Conservation (phyloP, 2,329 filamentous ascomycete species). For the Pezicula carpinea region DNA sequence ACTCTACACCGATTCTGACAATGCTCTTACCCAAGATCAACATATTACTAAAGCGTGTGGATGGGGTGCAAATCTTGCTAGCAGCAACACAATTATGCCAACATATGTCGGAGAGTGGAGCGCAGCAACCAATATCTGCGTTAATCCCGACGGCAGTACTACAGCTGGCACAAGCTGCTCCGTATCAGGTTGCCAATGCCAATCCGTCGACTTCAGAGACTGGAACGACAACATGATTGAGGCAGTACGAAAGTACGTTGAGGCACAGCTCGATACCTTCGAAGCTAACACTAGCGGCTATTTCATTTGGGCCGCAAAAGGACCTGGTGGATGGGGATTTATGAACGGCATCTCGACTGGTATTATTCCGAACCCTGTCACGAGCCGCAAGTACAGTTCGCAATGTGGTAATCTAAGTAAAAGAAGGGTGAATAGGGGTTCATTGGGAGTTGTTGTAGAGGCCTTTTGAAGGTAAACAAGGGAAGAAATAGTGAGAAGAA, state of each 20-base stretch:
- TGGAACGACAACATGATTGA: constrained; percentile 31
- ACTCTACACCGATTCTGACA: constrained; percentile 30
- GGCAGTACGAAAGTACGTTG: constrained; percentile 32
- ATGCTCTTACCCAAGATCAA: constrained; percentile 29
- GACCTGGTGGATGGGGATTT: constrained; percentile 33
- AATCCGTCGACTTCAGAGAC: constrained; percentile 24
- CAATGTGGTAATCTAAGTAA: constrained; percentile 13
- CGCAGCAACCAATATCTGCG: constrained; percentile 34
- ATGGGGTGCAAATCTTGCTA: constrained; percentile 27
- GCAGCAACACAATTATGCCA: constrained; percentile 26
- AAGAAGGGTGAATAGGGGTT: constrained; percentile 9
- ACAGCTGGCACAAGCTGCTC: constrained; percentile 29
- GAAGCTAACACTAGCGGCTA: constrained; percentile 32
- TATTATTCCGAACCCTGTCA: constrained; percentile 30
- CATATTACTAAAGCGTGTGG: constrained; percentile 37
- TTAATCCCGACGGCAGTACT: constrained; percentile 32
- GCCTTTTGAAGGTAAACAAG: not conserved
- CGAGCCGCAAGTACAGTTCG: constrained; percentile 14
- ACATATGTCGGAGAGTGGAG: constrained; percentile 37
- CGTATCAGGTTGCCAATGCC: constrained; percentile 32
- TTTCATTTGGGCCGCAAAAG: constrained; percentile 37
- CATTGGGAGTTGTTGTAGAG: constrained; percentile 2
- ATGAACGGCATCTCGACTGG: constrained; percentile 32
- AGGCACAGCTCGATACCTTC: constrained; percentile 37
- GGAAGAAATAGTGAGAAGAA: too few species aligned